Percentiles rank a stretch among this genome's conserved stretches.
These are phyloP conservation scores for Rhytidiadelphus loreus DNA, from an alignment of 225 moss, liverwort and hornwort species.

Conservation along the genomic window DNA sequence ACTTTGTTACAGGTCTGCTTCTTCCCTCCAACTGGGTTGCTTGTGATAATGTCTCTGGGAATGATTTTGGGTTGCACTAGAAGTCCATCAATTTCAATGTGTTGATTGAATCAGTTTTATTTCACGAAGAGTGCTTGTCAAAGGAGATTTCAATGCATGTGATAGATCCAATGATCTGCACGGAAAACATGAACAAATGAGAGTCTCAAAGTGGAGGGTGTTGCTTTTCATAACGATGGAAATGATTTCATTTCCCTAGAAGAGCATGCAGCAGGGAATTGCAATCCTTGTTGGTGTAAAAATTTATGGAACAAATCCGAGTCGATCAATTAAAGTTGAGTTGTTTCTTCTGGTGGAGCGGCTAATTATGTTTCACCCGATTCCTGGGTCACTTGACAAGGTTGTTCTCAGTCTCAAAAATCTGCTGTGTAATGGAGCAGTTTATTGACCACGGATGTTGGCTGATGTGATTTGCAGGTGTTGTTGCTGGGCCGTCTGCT, in stretches of 20 bases:
- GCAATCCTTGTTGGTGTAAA: neutral
- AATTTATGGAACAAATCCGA: neutral
- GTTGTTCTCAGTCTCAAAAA: neutral
- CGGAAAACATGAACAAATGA: neutral
- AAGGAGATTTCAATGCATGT: neutral
- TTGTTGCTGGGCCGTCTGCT: neutral
- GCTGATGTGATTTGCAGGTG: constrained; percentile 1
- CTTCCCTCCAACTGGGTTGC: neutral
- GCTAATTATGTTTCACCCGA: neutral
- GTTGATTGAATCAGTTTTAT: neutral
- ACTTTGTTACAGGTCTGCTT: constrained; percentile 1
- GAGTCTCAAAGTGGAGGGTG: neutral
- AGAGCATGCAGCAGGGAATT: neutral
- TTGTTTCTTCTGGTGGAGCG: neutral
- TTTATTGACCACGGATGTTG: neutral
- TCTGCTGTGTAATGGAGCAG: neutral
- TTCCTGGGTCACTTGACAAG: neutral
- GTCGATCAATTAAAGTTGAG: neutral
- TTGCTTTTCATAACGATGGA: neutral
- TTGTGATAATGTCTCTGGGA: neutral
- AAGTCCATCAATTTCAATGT: neutral
- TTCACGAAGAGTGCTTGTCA: neutral
- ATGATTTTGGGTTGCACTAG: too few relatives aligned
- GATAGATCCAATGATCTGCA: neutral
- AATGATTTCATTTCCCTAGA: neutral